phyloP scores from a whole-genome alignment of 495 filamentous ascomycete genomes.

The Margaritispora aquatica region DNA sequence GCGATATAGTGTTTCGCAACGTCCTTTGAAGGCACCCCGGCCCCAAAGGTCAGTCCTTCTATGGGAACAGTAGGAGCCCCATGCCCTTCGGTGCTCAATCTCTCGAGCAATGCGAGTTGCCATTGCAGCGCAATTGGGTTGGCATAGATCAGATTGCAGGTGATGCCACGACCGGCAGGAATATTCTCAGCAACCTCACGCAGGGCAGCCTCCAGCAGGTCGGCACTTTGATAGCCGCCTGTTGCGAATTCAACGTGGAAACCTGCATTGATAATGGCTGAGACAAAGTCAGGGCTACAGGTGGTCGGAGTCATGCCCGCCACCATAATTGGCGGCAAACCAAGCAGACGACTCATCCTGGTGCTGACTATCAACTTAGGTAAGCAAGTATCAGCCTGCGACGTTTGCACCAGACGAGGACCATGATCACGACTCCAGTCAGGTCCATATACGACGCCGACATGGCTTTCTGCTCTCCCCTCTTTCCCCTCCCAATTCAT shows the following conservation, averaged over 20 bases:
- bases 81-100: slow-evolving; percentile 69
- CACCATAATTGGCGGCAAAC: slow-evolving; percentile 82
- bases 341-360: slow-evolving; percentile 88
- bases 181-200: slow-evolving; percentile 76
- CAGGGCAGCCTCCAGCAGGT: neutral
- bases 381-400: neutral
- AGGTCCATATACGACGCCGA: too few relatives aligned
- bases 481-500: too few relatives aligned
- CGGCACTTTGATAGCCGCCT: neutral
- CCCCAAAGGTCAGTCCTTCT: slow-evolving; percentile 88
- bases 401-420: neutral
- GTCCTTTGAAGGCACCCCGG: slow-evolving; percentile 86
- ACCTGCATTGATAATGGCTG: slow-evolving; percentile 36
- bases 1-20: slow-evolving; percentile 72
- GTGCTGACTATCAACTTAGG: slow-evolving; percentile 63
- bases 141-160: slow-evolving; percentile 89
- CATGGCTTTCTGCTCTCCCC: too few relatives aligned
- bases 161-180: slow-evolving; percentile 86
- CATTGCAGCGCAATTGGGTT: slow-evolving; percentile 92
- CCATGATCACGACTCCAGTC: neutral
- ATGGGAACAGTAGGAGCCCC: too few relatives aligned
- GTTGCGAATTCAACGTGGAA: neutral
- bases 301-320: slow-evolving; percentile 93
- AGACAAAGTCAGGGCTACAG: slow-evolving; percentile 87
- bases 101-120: slow-evolving; percentile 87